phyloP scores from a whole-genome alignment of 495 filamentous ascomycete species.

The Letharia columbiana region DNA sequence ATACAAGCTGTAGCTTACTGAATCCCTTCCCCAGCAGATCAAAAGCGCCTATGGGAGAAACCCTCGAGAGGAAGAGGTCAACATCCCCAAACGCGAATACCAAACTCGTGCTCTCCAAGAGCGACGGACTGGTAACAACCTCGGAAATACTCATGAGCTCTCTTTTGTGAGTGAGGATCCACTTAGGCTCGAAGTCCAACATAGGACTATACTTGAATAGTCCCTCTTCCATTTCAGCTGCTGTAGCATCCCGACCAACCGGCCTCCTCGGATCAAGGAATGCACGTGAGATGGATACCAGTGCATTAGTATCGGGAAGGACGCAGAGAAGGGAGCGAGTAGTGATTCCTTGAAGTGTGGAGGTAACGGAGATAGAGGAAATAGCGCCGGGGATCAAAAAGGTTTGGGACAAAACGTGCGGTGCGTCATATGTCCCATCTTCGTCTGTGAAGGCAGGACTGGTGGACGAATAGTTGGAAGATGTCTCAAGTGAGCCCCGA shows the following conservation, averaged over 20 bases:
- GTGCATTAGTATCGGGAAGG: slow-evolving; percentile 57
- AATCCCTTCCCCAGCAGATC: slow-evolving; percentile 91
- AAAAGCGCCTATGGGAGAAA: slow-evolving; percentile 77
- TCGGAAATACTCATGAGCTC: slow-evolving; percentile 68
- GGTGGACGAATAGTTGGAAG: slow-evolving; percentile 62
- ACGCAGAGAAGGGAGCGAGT: slow-evolving; percentile 71
- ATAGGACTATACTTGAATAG: slow-evolving; percentile 64
- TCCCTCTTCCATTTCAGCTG: slow-evolving; percentile 75
- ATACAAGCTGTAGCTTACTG: slow-evolving; percentile 73
- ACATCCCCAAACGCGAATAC: slow-evolving; percentile 76
- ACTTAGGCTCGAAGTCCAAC: slow-evolving; percentile 77
- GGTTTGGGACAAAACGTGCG: slow-evolving; percentile 67
- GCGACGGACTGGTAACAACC: slow-evolving; percentile 62
- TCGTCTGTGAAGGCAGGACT: slow-evolving; percentile 42
- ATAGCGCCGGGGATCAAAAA: slow-evolving; percentile 72
- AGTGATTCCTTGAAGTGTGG: slow-evolving; percentile 90
- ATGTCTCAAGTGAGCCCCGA: slow-evolving; percentile 64
- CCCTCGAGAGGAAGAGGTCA: slow-evolving; percentile 79
- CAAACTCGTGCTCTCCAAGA: slow-evolving; percentile 88
- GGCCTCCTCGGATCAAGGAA: slow-evolving; percentile 83
- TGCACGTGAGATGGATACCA: slow-evolving; percentile 69
- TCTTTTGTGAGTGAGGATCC: slow-evolving; percentile 70
- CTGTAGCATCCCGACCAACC: slow-evolving; percentile 71
- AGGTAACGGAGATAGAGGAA: slow-evolving; percentile 69
- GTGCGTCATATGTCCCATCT: slow-evolving; percentile 37